Conservation (phyloP, 345 rosid species). For the Corchorus olitorius region DNA sequence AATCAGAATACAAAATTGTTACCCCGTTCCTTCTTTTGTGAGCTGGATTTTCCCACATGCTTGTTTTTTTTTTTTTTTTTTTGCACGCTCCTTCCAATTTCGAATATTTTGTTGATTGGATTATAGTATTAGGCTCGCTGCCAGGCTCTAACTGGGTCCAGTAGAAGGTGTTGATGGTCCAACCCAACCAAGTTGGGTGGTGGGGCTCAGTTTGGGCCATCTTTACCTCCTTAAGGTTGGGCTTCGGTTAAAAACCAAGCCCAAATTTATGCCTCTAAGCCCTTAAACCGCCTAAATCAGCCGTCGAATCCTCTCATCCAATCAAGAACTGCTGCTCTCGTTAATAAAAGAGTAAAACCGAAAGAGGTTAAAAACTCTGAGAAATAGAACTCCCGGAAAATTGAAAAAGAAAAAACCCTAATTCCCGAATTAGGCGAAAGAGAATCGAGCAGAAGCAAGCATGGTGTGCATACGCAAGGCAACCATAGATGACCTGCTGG, state of each 20-base stretch:
- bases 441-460: slow-evolving; percentile 4
- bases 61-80: no score
- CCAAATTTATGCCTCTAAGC: background rate
- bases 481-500: slow-evolving; percentile 86
- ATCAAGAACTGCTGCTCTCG: background rate
- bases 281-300: background rate
- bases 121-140: background rate
- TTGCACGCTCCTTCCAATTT: no score
- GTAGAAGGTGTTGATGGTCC: background rate
- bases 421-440: background rate
- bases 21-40: no score
- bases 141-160: background rate
- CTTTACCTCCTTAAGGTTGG: background rate
- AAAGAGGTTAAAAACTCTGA: background rate
- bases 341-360: background rate
- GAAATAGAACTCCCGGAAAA: background rate
- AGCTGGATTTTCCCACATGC: background rate
- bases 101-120: background rate
- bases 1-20: background rate
- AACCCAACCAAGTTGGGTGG: background rate
- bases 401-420: background rate
- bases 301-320: background rate
- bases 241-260: background rate
- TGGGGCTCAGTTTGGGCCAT: background rate
- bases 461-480: slow-evolving; percentile 99